Conservation (phyloP, 768 basidiomycete genomes). For the Lactarius tabidus region DNA sequence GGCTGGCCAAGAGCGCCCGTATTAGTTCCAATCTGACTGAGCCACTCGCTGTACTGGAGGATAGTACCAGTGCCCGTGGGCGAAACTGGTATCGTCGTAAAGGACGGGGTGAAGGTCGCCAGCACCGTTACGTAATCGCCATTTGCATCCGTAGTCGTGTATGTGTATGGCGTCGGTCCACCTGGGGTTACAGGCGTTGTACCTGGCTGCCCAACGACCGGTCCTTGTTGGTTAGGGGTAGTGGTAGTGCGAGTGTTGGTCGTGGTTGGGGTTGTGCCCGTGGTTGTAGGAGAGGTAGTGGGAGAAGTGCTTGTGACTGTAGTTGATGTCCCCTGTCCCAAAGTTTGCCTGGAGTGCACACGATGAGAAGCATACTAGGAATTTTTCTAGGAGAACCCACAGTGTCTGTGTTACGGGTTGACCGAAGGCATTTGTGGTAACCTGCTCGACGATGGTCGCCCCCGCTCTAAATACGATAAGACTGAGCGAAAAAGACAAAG, state of each 20-base stretch:
- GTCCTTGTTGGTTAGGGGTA: conserved; percentile 37
- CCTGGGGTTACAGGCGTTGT: conserved; percentile 28
- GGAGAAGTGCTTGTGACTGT: conserved; percentile 21
- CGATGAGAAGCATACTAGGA: not conserved
- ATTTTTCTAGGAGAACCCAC: conserved; percentile 32
- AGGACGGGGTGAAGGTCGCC: conserved; percentile 36
- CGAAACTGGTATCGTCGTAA: conserved; percentile 26
- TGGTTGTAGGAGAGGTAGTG: conserved; percentile 29
- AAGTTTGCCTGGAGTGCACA: conserved; percentile 20
- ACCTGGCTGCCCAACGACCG: conserved; percentile 58
- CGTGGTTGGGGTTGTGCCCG: conserved; percentile 27
- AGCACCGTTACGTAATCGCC: conserved; percentile 28
- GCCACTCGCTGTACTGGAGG: conserved; percentile 33
- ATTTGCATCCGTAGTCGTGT: conserved; percentile 36
- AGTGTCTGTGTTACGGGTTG: conserved; percentile 40
- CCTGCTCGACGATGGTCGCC: conserved; percentile 46
- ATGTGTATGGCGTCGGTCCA: conserved; percentile 31
- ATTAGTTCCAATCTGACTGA: conserved; percentile 29
- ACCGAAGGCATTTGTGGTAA: conserved; percentile 41
- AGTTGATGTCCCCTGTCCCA: conserved; percentile 17
- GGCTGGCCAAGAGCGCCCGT: conserved; percentile 26
- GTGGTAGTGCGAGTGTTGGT: conserved; percentile 10
- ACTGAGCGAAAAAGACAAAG: conserved; percentile 17
- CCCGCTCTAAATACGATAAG: conserved; percentile 38
- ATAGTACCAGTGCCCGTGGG: conserved; percentile 32